phyloP scores from a whole-genome alignment of 106 monocot genomes.

The Iris macrosiphon region DNA sequence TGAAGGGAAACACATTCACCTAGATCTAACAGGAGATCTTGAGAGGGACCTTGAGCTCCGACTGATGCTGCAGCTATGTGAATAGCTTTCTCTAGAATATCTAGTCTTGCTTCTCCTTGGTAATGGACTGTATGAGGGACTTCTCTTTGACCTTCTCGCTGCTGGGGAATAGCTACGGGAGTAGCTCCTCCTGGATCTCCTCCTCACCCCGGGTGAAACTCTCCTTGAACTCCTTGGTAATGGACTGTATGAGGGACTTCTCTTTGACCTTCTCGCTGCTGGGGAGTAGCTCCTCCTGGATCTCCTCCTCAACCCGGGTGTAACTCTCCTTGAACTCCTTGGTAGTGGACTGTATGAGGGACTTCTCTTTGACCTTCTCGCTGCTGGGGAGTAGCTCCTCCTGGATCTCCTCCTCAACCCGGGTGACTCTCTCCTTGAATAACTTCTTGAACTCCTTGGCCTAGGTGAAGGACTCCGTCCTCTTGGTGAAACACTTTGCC shows the following conservation, averaged over 20 bases:
- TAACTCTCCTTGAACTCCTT: constrained; percentile 6
- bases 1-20: no score
- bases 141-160: constrained; percentile 1
- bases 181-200: constrained; percentile 18
- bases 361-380: no score
- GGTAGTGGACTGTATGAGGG: no score
- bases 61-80: constrained; percentile 38
- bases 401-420: neutral
- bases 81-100: constrained; percentile 50
- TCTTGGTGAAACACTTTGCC: constrained; percentile 18
- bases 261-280: no score
- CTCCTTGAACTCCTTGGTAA: constrained; percentile 8
- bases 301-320: constrained; percentile 5
- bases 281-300: constrained; percentile 14
- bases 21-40: constrained; percentile 1
- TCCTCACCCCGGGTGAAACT: constrained; percentile 4
- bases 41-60: constrained; percentile 18
- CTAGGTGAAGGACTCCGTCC: constrained; percentile 27
- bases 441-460: constrained; percentile 10
- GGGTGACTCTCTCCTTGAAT: constrained; percentile 8
- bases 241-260: no score
- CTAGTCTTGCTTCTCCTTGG: constrained; percentile 9
- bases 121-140: constrained; percentile 13
- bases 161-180: constrained; percentile 9
- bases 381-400: constrained; percentile 17